phyloP scores from a whole-genome alignment of 495 filamentous ascomycete species.

The Rusavskia elegans region DNA sequence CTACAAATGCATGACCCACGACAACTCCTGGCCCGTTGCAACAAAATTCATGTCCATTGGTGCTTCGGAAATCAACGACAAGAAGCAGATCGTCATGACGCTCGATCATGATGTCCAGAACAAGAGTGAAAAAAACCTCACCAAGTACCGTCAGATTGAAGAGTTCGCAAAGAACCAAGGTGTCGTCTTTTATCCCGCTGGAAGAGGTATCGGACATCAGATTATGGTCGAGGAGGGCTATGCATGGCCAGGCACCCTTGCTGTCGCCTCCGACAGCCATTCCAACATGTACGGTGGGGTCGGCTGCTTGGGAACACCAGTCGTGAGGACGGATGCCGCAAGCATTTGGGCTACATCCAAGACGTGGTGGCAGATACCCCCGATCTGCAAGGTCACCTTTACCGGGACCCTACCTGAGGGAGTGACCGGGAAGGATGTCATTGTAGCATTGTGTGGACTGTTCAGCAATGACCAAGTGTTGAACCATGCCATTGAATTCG shows the following conservation, averaged over 20 bases:
- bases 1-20: constrained; percentile 75
- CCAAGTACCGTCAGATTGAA: constrained; percentile 77
- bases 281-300: constrained; percentile 87
- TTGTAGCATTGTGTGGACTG: constrained; percentile 73
- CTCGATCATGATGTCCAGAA: constrained; percentile 94
- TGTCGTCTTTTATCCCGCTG: constrained; percentile 71
- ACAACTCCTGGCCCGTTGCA: constrained; percentile 80
- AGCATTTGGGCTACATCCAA: constrained; percentile 72
- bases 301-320: constrained; percentile 58
- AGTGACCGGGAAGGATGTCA: constrained; percentile 91
- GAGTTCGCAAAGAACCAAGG: constrained; percentile 70
- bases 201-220: constrained; percentile 74
- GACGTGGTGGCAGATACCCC: constrained; percentile 86
- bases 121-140: constrained; percentile 62
- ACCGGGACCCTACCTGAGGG: constrained; percentile 60
- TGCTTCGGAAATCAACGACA: constrained; percentile 56
- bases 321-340: constrained; percentile 79
- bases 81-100: constrained; percentile 70
- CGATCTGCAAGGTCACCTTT: constrained; percentile 65
- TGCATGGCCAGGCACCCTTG: constrained; percentile 69
- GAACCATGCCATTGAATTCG: constrained; percentile 88
- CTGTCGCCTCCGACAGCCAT: constrained; percentile 59
- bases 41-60: constrained; percentile 81
- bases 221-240: constrained; percentile 80
- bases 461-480: constrained; percentile 84